Base-by-base conservation (phyloP, 192 early-diverging fungal genomes). In the Entophlyctis helioformis region DNA sequence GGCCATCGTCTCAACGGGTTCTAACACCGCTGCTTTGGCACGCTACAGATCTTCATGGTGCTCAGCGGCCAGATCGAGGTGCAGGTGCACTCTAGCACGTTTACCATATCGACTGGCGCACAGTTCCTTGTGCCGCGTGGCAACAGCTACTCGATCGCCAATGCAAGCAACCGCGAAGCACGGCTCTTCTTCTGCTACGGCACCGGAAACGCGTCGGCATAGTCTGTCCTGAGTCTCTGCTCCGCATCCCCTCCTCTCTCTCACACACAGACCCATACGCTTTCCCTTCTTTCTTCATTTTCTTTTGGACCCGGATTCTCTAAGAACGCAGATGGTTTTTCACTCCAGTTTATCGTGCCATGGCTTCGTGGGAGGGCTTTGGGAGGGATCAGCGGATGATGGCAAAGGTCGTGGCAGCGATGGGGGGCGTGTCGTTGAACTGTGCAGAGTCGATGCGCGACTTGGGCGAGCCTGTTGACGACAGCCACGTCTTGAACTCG, bases 71-170 rank as follows among this genome's bases (percentile, higher is more conserved):
- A 45, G 21, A 60, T 75, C 12, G 54, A 47, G 32, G 66, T 67
- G 6, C 46, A 41, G 16, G 48, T 75, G 10, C 56, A 78, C 51
- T 63, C 58, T 33, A 61, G 41, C 0, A 44, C n/a, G 18, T 78
- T 78, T 46, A 52, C 51, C 18, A 50, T 74, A 7, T 34, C 26
- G 9, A 51, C 48, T 2, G 68, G 63, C 2, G 34, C 48, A 0
- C 58, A 67, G 32, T 72, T 78, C 36, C 48, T 75, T 39, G 57
- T 78, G 21, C 75, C 75, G 8, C 41, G 75, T 62, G 71, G 74
- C 69, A 67, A 67, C 40, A 60, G 64, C 24, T 67, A 63, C 41
- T 26, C 48, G 12, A 55, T 67, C 19, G 19, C 44, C 21, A 67
- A 67, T 46, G 26, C 15, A 3, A 43, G 51, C 0, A 56, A 28